Base-by-base conservation (phyloP, 164 flowering plant species). In the Vitis amurensis region DNA sequence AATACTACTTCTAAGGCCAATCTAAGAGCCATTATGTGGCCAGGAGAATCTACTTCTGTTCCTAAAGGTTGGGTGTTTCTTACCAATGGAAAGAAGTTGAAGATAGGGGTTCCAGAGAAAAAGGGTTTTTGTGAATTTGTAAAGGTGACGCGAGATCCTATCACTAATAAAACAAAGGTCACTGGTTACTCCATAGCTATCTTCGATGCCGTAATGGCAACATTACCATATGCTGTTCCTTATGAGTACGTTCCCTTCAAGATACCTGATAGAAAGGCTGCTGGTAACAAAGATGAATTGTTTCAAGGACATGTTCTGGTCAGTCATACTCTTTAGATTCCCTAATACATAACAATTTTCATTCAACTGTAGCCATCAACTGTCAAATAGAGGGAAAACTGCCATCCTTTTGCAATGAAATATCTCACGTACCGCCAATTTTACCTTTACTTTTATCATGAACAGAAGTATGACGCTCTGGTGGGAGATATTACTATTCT, bases 81-180 rank as follows among this genome's bases (percentile, higher is more conserved):
- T 17, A 68, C 77, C n/a, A 68, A 47, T 47, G 80, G 72, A 27
- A 77, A 71, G 55, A 80, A 74, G 17, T 47, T 85, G 68, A 72
- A 64, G 16, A 58, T 87, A 14, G 85, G 83, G 11, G 86, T 87
- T 17, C 88, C 91, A 0, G 52, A 44, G 9, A 78, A 71, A 56
- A 53, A 49, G 11, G 82, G 82, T 31, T 85, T 74, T 50, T 15
- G 0, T 3, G 81, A 82, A 19, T 82, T 87, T 50, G 72, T 86
- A 13, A 63, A 55, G 5, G 84, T 79, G 27, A 52, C 37, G 17
- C 73, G 30, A 59, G 63, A 59, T 30, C 30, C 30, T 30, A 8
- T 1, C 30, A 59, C 8, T 9, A 59, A 59, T 3, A 30, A 0
- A 16, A 16, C 30, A 1, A 1, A 16, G 9, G 63, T 0, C 37